Conservation (phyloP, 441 rosid genomes). For the Eruca vesicaria region DNA sequence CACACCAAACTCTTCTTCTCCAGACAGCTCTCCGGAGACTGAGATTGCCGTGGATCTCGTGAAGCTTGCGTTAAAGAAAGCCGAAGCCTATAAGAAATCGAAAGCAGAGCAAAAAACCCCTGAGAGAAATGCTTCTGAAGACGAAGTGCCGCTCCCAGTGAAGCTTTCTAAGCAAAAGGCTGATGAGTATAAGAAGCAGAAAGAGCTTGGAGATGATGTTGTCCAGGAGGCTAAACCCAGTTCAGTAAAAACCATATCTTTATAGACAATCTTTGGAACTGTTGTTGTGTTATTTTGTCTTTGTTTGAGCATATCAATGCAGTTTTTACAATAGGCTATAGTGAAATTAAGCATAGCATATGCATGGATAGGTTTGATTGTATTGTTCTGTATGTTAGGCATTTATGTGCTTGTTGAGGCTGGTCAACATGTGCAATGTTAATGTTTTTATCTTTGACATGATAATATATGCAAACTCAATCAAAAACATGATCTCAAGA, state of each 20-base stretch:
- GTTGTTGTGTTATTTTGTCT: background rate
- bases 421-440: background rate
- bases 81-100: slow-evolving; percentile 52
- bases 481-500: slow-evolving; percentile 17
- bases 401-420: background rate
- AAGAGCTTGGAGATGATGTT: slow-evolving; percentile 28
- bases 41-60: slow-evolving; percentile 49
- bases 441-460: background rate
- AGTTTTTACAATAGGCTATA: background rate
- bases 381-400: background rate
- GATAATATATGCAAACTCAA: background rate
- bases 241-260: slow-evolving; percentile 14
- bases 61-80: slow-evolving; percentile 67
- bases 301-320: background rate
- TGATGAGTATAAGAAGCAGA: slow-evolving; percentile 39
- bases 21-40: slow-evolving; percentile 31
- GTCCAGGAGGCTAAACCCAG: slow-evolving; percentile 24
- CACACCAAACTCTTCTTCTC: slow-evolving; percentile 38
- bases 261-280: background rate
- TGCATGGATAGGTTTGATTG: background rate
- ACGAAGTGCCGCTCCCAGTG: slow-evolving; percentile 35
- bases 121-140: slow-evolving; percentile 4
- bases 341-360: background rate
- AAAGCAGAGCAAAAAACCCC: slow-evolving; percentile 19
- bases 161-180: slow-evolving; percentile 50